Evolutionary conservation across 2,329 filamentous ascomycete species (phyloP).

Genomic region (Aschersonia sp.): DNA sequence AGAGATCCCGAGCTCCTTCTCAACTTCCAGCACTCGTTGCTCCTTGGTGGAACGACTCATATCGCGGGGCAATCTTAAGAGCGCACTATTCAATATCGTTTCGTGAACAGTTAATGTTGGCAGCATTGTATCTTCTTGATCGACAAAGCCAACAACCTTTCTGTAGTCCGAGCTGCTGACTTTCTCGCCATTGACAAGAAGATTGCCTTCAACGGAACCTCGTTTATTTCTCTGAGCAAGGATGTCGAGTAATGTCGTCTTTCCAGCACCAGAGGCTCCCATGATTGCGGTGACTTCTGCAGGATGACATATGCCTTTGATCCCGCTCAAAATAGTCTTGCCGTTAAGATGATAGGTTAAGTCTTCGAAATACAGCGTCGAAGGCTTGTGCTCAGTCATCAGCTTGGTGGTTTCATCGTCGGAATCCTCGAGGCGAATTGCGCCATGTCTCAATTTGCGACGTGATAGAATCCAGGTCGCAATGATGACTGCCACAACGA

Average conservation of each 20-base stretch:
- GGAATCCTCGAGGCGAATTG: constrained; percentile 74
- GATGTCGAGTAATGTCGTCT: constrained; percentile 94
- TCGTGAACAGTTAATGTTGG: constrained; percentile 94
- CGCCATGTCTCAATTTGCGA: constrained; percentile 52
- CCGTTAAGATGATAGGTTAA: constrained; percentile 79
- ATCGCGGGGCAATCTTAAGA: constrained; percentile 79
- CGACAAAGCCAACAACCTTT: constrained; percentile 88
- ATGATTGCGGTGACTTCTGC: constrained; percentile 97
- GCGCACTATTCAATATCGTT: constrained; percentile 86
- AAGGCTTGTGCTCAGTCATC: constrained; percentile 83
- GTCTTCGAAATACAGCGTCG: constrained; percentile 75
- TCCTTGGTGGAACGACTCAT: constrained; percentile 85
- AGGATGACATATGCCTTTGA: constrained; percentile 78
- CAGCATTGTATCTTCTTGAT: constrained; percentile 95
- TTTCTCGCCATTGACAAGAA: constrained; percentile 88
- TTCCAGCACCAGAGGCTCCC: constrained; percentile 93
- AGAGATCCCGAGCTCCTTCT: constrained; percentile 87
- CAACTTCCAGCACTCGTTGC: constrained; percentile 80
- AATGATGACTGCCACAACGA: constrained; percentile 76
- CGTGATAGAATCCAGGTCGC: constrained; percentile 78
- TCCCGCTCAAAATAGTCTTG: constrained; percentile 66
- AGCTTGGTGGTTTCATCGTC: constrained; percentile 79
- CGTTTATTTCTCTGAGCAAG: constrained; percentile 94
- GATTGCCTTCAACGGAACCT: constrained; percentile 62
- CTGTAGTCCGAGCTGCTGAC: constrained; percentile 74